Base-by-base conservation (phyloP, 345 rosid species). In the Eucalyptus grandis region DNA sequence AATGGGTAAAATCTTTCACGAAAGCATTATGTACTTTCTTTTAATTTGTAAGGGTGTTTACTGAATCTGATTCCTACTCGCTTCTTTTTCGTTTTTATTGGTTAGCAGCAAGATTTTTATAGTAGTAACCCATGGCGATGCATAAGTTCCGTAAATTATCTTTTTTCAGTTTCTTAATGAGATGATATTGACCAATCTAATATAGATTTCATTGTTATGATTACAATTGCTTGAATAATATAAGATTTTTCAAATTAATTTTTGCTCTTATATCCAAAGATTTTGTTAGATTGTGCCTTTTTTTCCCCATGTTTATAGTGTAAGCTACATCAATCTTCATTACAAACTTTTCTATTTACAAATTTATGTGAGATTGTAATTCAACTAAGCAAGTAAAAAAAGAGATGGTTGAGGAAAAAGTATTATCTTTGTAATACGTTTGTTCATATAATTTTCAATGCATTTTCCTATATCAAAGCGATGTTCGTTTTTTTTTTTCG, bases 131-230 rank as follows among this genome's bases (percentile, higher is more conserved):
- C 11, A 9, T 1, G 1, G 13, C 30, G 62, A 56, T 56, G 62
- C 62, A 56, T 4, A 56, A 56, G 62, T 56, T 56, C 62, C 6
- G 24, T 56, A 4, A 0, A 56, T 56, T 9, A 22, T 56, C 26
- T 2, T 2, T 56, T 0, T 56, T 56, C 0, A 2, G 3, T 56
- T 22, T 56, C 1, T 56, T 56, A 56, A 56, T 56, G 24, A 0
- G 2, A 58, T 58, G 13, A 58, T 58, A 58, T 9, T 24, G 30
- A 24, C 65, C 30, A 22, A 58, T 58, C 65, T 58, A 24, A 58
- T 58, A 58, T 58, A 2, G 14, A 58, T 0, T 58, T 58, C 5
- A 10, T 58, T 58, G 12, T 2, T 21, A 24, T 58, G 30, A 56
- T 56, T 56, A 10, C 65, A 58, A 9, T 58, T 13, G 65, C 65